Evolutionary conservation across 306 rosid species (phyloP), one percentile per base, ranked within the genome.

Genomic region (Potentilla sterilis): DNA sequence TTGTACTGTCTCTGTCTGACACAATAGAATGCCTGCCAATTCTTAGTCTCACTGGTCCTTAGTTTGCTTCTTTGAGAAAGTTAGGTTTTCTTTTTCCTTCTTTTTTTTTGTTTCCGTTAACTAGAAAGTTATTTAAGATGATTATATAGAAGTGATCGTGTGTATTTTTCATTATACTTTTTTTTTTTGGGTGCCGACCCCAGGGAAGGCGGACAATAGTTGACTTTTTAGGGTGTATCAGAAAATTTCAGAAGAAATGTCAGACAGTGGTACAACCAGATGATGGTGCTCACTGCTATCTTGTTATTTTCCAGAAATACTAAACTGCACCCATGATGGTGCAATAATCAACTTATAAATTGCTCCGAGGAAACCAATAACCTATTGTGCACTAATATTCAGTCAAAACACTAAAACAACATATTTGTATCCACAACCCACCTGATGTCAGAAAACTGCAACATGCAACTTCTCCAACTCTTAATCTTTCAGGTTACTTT

Each of bases 371-470:
- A 28, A 24, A 46, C 57, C 22, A 28, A 70, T 21, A 8, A 46
- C 76, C 65, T 4, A 72, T 7, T 55, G 49, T 47, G 76, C 22
- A 72, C 21, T 22, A 22, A 57, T 15, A 73, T 6, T 57, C 43
- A 1, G 16, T 32, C 48, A 52, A n/a, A 21, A n/a, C 66, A 54
- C 5, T 55, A 66, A 73, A 41, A 52, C 67, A 44, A 73, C 67
- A 40, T 22, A 35, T 21, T 41, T 38, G 14, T 8, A 64, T 41
- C 12, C 76, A 52, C 24, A 73, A 22, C 55, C 52, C 24, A 22
- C 16, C 54, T 38, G 13, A 41, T 24, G 11, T 42, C 67, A 41
- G 54, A 7, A 73, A 70, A 41, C 67, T 3, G 13, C 64, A 18
- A 40, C 22, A 18, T 49, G 44, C 47, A 52, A 52, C 65, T 52